These are phyloP conservation scores for Cryphonectria nitschkei DNA, from an alignment of 2,329 filamentous ascomycete genomes.

Conservation along the genomic window DNA sequence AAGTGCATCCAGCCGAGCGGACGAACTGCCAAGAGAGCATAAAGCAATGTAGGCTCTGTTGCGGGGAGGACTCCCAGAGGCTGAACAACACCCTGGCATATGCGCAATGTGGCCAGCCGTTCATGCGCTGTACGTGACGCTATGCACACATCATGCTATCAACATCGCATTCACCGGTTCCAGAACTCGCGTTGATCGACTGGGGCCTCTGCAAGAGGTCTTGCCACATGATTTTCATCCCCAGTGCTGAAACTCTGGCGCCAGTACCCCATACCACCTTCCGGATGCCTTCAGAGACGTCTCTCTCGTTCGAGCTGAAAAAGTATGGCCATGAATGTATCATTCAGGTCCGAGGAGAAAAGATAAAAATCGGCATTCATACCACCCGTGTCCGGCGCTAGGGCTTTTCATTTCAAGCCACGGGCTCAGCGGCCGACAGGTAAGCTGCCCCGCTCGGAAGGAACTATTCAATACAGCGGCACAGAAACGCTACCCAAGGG, in stretches of 20 bases:
- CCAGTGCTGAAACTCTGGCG: background rate
- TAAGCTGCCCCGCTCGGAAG: background rate
- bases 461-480: background rate
- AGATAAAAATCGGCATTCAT: background rate
- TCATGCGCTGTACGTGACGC: background rate
- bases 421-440: background rate
- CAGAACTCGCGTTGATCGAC: background rate
- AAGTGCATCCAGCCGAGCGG: background rate
- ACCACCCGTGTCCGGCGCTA: background rate
- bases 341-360: background rate
- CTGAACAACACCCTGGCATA: background rate
- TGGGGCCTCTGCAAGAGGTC: background rate
- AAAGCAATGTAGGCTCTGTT: background rate
- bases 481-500: background rate
- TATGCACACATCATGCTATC: background rate
- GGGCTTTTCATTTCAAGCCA: background rate
- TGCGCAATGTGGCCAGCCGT: background rate
- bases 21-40: background rate
- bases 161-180: background rate
- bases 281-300: background rate
- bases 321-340: background rate
- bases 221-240: background rate
- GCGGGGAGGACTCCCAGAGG: background rate
- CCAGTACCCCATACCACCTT: background rate
- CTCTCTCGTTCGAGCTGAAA: background rate